Evolutionary conservation across 2,329 filamentous ascomycete genomes (phyloP).

Genomic region (Sclerotinia spermophila): DNA sequence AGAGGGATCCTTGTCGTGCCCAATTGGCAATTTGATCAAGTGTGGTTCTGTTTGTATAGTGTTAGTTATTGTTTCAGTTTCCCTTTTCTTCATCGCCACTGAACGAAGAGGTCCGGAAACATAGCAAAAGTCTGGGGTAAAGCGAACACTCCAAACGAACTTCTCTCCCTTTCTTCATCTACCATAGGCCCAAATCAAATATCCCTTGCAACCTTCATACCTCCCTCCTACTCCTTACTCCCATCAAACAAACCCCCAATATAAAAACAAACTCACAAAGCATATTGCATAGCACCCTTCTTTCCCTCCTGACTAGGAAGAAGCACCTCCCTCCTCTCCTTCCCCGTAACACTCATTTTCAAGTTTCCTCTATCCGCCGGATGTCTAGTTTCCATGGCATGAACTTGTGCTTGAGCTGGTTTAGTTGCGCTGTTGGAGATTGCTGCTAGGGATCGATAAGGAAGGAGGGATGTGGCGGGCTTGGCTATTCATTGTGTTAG

Average conservation of each 20-base stretch:
- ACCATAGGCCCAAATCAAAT: background rate
- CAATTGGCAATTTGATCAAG: slow-evolving; percentile 79
- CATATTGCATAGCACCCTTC: slow-evolving; percentile 80
- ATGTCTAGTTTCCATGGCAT: background rate
- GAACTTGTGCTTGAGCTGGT: slow-evolving; percentile 50
- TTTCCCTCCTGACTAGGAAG: slow-evolving; percentile 74
- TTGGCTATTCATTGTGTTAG: background rate
- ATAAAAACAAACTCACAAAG: slow-evolving; percentile 60
- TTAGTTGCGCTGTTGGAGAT: slow-evolving; percentile 64
- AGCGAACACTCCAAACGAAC: background rate
- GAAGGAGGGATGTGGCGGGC: background rate
- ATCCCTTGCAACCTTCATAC: background rate
- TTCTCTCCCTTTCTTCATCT: background rate
- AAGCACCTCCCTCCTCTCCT: slow-evolving; percentile 65
- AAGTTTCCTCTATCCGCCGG: background rate
- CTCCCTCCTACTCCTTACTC: too few species aligned
- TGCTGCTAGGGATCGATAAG: slow-evolving; percentile 19
- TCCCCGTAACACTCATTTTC: slow-evolving; percentile 45
- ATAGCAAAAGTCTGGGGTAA: background rate
- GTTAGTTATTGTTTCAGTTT: slow-evolving; percentile 5
- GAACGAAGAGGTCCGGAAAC: background rate
- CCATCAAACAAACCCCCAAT: background rate
- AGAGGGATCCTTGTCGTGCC: slow-evolving; percentile 78
- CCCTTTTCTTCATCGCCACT: background rate
- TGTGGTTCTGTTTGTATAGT: slow-evolving; percentile 54